Conservation (phyloP, 345 rosid species). For the Clausena lansium region DNA sequence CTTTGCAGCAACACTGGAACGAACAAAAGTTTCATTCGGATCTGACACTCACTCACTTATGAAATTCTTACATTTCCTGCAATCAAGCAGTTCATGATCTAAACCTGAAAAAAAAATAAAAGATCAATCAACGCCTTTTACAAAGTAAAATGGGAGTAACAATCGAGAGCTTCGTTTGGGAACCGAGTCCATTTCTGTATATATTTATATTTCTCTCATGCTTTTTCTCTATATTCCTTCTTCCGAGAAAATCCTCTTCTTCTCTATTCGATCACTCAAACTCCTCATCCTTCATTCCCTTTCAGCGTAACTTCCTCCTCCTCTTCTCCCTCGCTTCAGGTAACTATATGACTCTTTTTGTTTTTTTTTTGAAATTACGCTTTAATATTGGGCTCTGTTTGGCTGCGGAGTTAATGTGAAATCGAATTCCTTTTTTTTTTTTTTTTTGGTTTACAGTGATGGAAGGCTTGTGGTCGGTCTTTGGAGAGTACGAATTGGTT, state of each 20-base stretch:
- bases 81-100: constrained; percentile 7
- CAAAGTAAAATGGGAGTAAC: constrained; percentile 52
- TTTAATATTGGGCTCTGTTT: background rate
- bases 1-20: background rate
- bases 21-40: background rate
- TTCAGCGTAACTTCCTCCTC: constrained; percentile 65
- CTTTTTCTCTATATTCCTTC: constrained; percentile 56
- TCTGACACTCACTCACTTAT: background rate
- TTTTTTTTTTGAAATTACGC: background rate
- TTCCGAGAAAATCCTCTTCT: constrained; percentile 33
- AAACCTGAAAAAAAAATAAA: too few relatives aligned
- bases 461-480: constrained; percentile 80
- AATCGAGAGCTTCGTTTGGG: constrained; percentile 72
- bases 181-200: constrained; percentile 51
- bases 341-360: constrained; percentile 2
- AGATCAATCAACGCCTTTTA: too few relatives aligned
- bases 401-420: background rate
- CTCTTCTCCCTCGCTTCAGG: constrained; percentile 81
- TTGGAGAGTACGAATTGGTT: constrained; percentile 71
- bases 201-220: constrained; percentile 56
- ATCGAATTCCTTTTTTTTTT: background rate
- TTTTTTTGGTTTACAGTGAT: constrained; percentile 40
- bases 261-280: constrained; percentile 45
- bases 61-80: background rate
- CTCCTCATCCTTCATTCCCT: constrained; percentile 48